Base-by-base conservation (phyloP, 2,329 filamentous ascomycete species). In the Cladosporium sp. region DNA sequence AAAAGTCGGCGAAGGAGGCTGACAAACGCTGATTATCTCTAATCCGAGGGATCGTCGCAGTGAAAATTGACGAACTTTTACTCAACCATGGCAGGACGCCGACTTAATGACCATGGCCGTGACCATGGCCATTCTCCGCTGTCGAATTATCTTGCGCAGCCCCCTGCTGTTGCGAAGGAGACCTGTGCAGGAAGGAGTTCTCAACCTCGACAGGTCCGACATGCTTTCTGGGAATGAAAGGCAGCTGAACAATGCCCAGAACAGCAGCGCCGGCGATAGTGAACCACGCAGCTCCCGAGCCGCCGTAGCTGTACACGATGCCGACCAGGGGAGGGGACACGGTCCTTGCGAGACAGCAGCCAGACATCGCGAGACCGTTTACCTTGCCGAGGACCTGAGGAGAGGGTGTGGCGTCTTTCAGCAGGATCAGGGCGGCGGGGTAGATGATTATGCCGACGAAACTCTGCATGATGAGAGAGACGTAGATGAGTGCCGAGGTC, bases 291-390 rank as follows among this genome's bases (percentile, higher is more conserved):
- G 82, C 62, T 19, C 78, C 77, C 2, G 75, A 67, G 20, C 73
- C 77, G 3, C 82, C 82, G 2, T 78, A 62, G 15, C 80, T 79
- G 58, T 87, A 88, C 7, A 87, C 72, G 30, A 82, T 74, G 3
- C 84, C 84, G 7, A 81, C 81, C 22, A 87, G 65, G 0, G 84
- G 84, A 30, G 83, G 83, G 1, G 83, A 82, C 30, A 86, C 61
- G 0, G 83, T 86, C 17, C 84, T 76, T 52, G 82, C 83, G 5
- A 82, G 77, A 24, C 83, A 85, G 19, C 83, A 84, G 3, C 80
- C 83, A 7, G 80, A 83, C 57, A 85, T 85, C 45, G 83, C 83
- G 13, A 86, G 69, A 0, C 84, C 84, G 54, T 88, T 88, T 62
- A 88, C 84, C 56, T 78, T 82, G 1, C 84, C 84, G 15, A 88